Percentiles rank a stretch among this genome's conserved stretches.
phyloP scores from a whole-genome alignment of 441 rosid genomes.

The Populus tomentosa region DNA sequence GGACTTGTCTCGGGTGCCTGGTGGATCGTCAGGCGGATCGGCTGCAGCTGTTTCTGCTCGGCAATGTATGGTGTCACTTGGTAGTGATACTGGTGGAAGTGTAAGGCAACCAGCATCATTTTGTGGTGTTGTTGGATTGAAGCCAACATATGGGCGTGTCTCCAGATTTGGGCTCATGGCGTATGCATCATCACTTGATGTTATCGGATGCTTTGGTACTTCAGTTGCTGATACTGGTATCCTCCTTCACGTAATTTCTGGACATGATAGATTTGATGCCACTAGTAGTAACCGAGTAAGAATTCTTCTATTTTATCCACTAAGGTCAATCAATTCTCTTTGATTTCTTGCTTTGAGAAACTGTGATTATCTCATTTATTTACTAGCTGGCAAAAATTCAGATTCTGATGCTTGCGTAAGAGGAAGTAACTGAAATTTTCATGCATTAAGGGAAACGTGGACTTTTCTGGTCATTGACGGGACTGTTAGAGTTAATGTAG shows the following conservation, averaged over 20 bases:
- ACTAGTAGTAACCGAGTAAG: slow-evolving; percentile 77
- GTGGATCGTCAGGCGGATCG: slow-evolving; percentile 95
- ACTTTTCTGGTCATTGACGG: neutral
- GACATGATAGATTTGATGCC: slow-evolving; percentile 77
- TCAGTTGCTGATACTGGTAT: slow-evolving; percentile 86
- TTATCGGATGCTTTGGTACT: slow-evolving; percentile 84
- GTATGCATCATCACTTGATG: slow-evolving; percentile 92
- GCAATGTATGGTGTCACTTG: slow-evolving; percentile 84
- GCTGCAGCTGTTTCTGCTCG: slow-evolving; percentile 93
- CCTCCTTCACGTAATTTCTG: slow-evolving; percentile 81
- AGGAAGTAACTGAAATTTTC: neutral
- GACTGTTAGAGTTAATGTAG: neutral
- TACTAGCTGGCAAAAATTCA: neutral
- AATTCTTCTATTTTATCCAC: neutral
- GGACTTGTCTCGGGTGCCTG: slow-evolving; percentile 87
- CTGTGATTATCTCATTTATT: neutral
- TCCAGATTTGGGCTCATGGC: slow-evolving; percentile 96
- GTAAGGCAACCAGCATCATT: slow-evolving; percentile 96
- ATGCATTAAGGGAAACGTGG: neutral
- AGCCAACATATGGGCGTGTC: slow-evolving; percentile 94
- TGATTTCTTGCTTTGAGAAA: neutral
- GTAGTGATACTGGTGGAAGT: slow-evolving; percentile 98
- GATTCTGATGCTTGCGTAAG: neutral
- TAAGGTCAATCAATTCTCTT: neutral
- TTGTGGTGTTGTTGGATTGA: slow-evolving; percentile 91